Evolutionary conservation across 768 basidiomycete genomes (phyloP).

Genomic region (Chalciporus sphaerocephalus): DNA sequence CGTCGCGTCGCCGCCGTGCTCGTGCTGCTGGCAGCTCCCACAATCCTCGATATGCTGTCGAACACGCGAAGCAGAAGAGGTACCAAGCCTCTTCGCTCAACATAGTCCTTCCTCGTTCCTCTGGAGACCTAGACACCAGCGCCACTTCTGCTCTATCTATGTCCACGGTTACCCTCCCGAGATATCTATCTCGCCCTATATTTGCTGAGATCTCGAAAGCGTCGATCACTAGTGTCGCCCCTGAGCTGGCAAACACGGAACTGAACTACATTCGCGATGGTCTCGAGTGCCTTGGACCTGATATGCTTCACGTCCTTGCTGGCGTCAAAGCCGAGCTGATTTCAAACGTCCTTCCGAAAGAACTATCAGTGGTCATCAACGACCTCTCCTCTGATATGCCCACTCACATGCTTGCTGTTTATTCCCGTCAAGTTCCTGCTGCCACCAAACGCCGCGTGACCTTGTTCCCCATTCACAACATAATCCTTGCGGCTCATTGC

Average conservation of each 20-base stretch:
- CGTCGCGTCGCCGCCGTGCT: slow-evolving; percentile 39
- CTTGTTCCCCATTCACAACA: slow-evolving; percentile 35
- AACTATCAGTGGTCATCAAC: slow-evolving; percentile 24
- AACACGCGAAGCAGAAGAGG: slow-evolving; percentile 38
- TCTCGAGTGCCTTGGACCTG: slow-evolving; percentile 26
- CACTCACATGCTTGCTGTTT: slow-evolving; percentile 32
- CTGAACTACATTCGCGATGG: slow-evolving; percentile 27
- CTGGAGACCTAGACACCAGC: slow-evolving; percentile 4
- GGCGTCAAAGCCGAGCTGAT: slow-evolving; percentile 21
- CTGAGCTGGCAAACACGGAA: slow-evolving; percentile 24
- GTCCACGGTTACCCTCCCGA: slow-evolving; percentile 17
- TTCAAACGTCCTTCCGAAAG: slow-evolving; percentile 26
- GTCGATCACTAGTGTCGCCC: slow-evolving; percentile 20
- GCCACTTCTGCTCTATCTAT: slow-evolving; percentile 5
- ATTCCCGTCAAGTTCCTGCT: slow-evolving; percentile 21
- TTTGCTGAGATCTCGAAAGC: slow-evolving; percentile 12
- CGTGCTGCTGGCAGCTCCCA: slow-evolving; percentile 28
- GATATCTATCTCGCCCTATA: slow-evolving; percentile 21
- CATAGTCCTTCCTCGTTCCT: slow-evolving; percentile 27
- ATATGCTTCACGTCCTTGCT: slow-evolving; percentile 30
- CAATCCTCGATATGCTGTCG: slow-evolving; percentile 33
- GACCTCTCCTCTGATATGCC: slow-evolving; percentile 31
- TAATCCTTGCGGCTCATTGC: slow-evolving; percentile 32
- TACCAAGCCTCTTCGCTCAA: slow-evolving; percentile 20
- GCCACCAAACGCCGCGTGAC: slow-evolving; percentile 30